Conservation (phyloP, 345 rosid genomes). For the Populus ilicifolia region DNA sequence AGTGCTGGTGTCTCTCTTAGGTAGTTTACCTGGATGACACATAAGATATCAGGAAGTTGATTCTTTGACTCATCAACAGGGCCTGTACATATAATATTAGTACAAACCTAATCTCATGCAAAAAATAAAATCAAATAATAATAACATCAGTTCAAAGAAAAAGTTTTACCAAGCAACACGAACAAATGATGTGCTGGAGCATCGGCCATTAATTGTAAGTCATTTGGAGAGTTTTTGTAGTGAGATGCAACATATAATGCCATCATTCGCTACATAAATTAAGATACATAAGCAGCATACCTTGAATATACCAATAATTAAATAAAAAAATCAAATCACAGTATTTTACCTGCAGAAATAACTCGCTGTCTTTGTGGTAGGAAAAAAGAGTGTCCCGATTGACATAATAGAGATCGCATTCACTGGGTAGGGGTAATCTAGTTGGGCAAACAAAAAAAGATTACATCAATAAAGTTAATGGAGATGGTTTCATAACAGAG, state of each 20-base stretch:
- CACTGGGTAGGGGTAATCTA: conserved; percentile 77
- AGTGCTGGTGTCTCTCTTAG: neutral
- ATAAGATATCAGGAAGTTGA: conserved; percentile 87
- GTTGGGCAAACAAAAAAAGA: conserved; percentile 13
- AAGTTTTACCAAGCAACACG: conserved; percentile 70
- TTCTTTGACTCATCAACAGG: conserved; percentile 89
- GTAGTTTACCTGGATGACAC: conserved; percentile 77
- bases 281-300: conserved; percentile 21
- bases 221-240: conserved; percentile 97
- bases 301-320: neutral
- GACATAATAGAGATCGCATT: conserved; percentile 88
- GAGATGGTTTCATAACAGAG: neutral
- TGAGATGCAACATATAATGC: conserved; percentile 93
- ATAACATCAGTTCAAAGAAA: conserved; percentile 10
- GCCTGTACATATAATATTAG: conserved; percentile 45
- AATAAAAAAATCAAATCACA: neutral
- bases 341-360: conserved; percentile 47
- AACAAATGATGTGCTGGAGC: conserved; percentile 99
- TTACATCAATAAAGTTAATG: conserved; percentile 6
- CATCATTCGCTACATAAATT: conserved; percentile 82
- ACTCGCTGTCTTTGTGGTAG: conserved; percentile 84
- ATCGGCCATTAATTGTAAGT: conserved; percentile 93
- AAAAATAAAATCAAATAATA: neutral
- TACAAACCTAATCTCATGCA: conserved; percentile 2
- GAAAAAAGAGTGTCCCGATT: conserved; percentile 93